Base-by-base conservation (phyloP, 1,139 yeast species). In the Pichia sp. region DNA sequence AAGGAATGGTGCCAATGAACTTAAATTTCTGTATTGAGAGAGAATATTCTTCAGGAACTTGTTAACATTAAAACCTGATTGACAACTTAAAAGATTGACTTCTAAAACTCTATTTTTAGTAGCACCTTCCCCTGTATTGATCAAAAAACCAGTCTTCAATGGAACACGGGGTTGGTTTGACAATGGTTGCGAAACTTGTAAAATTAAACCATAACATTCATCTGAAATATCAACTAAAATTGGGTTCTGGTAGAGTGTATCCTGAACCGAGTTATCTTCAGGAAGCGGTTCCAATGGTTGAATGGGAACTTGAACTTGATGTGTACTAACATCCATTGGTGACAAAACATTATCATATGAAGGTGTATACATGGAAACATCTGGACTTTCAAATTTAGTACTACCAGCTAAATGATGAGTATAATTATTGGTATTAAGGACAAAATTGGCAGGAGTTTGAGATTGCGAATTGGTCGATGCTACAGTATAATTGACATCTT, bases 101-200 rank as follows among this genome's bases (percentile, higher is more conserved):
- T 85, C 94, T 49, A 70, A 62, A 57, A 65, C 66, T 37, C 53
- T 59, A 46, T 56, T 60, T 45, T 62, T 62, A 4, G 55, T 56
- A 10, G 58, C 53, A 15, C 65, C 57, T 9, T 42, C 40, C 2
- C 59, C 62, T 2, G 58, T 53, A 34, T 78, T 83, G 19, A 85
- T 58, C 38, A 88, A 67, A 49, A 82, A 85, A 0, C 96, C 96
- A 2, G 86, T 78, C 54, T 80, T 80, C 64, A 84, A 77, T 2
- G 90, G 85, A 44, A 83, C 69, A 44, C 90, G 69, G 8, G 86
- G 85, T 14, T 87, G 83, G 56, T 81, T 83, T 35, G 84, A 76
- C 6, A 86, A 68, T 0, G 90, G 87, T 32, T 83, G 73, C 0
- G 89, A 76, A 11, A 75, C 69, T 32, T 73, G 75, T 6, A 88